Conservation (phyloP, 2,329 filamentous ascomycete species). For the Xylariaceae sp. region DNA sequence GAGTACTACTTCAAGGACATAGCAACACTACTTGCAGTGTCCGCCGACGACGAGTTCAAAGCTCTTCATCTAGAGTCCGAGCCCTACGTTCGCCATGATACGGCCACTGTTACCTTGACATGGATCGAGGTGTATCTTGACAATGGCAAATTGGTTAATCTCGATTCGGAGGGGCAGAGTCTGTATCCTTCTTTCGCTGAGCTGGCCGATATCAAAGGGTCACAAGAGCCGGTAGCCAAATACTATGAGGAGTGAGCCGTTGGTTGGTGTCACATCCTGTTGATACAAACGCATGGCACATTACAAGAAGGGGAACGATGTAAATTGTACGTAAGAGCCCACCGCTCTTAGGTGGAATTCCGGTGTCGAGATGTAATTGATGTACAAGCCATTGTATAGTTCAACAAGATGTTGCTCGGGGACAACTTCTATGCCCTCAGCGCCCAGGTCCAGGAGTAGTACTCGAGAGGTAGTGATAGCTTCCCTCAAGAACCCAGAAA, state of each 20-base stretch:
- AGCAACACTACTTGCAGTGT: slow-evolving; percentile 9
- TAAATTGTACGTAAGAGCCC: no score
- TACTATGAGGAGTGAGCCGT: slow-evolving; percentile 3
- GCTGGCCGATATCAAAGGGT: slow-evolving; percentile 12
- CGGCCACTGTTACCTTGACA: slow-evolving; percentile 4
- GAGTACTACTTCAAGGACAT: slow-evolving; percentile 21
- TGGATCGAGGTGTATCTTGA: slow-evolving; percentile 20
- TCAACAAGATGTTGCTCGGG: no score
- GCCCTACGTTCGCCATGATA: slow-evolving; percentile 11
- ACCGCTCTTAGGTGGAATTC: no score
- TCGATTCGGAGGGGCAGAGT: slow-evolving; percentile 10
- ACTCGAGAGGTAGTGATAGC: no score
- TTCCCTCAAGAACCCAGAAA: no score
- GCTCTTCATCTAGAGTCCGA: slow-evolving; percentile 13
- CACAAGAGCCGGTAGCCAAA: slow-evolving; percentile 8
- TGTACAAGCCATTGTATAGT: no score
- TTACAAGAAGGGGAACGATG: no score
- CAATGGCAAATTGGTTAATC: slow-evolving; percentile 14
- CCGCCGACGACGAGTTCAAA: slow-evolving; percentile 17
- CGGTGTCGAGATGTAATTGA: no score
- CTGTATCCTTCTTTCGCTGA: slow-evolving; percentile 13
- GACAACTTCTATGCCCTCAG: no score
- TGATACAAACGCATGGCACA: no score
- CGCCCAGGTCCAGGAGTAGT: no score
- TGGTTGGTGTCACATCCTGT: no score